phyloP scores from a whole-genome alignment of 805 yeast genomes.

The Maudiozyma barnettii region DNA sequence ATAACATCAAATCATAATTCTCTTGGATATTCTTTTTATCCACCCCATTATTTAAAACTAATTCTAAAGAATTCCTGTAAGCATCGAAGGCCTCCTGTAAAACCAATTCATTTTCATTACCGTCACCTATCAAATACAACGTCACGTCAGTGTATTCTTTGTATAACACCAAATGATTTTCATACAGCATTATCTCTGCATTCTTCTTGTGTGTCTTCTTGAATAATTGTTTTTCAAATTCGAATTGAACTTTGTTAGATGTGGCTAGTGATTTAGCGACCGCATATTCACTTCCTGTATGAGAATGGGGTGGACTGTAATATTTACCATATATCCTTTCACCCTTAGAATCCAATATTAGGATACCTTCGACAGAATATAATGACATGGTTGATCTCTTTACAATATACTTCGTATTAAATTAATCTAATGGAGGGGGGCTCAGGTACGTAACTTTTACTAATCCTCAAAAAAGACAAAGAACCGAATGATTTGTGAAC shows the following conservation, averaged over 20 bases:
- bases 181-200: slow-evolving; percentile 72
- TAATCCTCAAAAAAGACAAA: too few species aligned
- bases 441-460: too few species aligned
- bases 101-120: slow-evolving; percentile 80
- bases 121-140: slow-evolving; percentile 56
- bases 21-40: slow-evolving; percentile 75
- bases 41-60: slow-evolving; percentile 51
- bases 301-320: slow-evolving; percentile 54
- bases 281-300: neutral
- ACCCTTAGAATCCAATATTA: slow-evolving; percentile 76
- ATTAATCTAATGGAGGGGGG: too few species aligned
- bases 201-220: slow-evolving; percentile 71
- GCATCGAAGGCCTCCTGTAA: slow-evolving; percentile 69
- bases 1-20: slow-evolving; percentile 73
- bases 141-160: slow-evolving; percentile 73
- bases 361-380: slow-evolving; percentile 71
- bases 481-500: too few species aligned
- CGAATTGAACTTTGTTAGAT: slow-evolving; percentile 48
- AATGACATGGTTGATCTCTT: slow-evolving; percentile 35
- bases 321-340: slow-evolving; percentile 77
- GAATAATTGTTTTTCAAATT: slow-evolving; percentile 67
- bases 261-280: slow-evolving; percentile 7
- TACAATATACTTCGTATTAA: too few species aligned
- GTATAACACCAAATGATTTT: slow-evolving; percentile 73
- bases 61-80: slow-evolving; percentile 70